phyloP scores from a whole-genome alignment of 1,284 basidiomycete genomes.

The Kwoniella shivajii region DNA sequence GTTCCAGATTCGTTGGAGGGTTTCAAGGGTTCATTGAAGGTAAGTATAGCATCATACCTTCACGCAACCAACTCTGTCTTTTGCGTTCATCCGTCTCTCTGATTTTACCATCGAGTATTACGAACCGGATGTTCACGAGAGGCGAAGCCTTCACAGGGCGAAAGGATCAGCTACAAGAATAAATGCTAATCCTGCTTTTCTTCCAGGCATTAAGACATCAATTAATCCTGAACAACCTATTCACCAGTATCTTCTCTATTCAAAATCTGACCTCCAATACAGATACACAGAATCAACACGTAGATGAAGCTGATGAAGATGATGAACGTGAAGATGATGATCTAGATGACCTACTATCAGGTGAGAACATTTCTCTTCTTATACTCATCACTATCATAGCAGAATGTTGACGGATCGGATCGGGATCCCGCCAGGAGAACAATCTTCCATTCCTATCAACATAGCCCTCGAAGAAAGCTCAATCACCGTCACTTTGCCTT shows the following conservation, averaged over 20 bases:
- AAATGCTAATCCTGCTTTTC: not conserved
- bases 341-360: slow-evolving; percentile 8
- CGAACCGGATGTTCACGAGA: too few species aligned
- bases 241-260: slow-evolving; percentile 24
- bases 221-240: slow-evolving; percentile 34
- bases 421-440: slow-evolving; percentile 1
- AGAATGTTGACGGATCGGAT: not conserved
- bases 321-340: slow-evolving; percentile 5
- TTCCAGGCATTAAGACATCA: slow-evolving; percentile 29
- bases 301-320: not conserved
- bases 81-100: not conserved
- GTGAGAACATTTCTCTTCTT: not conserved
- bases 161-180: too few species aligned
- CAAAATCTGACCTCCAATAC: too few species aligned
- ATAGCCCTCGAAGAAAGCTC: not conserved
- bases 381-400: not conserved
- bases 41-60: too few species aligned
- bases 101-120: not conserved
- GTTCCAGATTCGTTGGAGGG: slow-evolving; percentile 18
- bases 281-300: not conserved
- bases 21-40: slow-evolving; percentile 19
- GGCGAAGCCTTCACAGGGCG: not conserved
- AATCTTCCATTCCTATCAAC: slow-evolving; percentile 2
- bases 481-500: not conserved
- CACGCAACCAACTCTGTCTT: too few species aligned